Percentiles rank a stretch among this genome's conserved stretches.
Conservation (phyloP, 2,329 filamentous ascomycete genomes). For the Periglandula ipomoeae region DNA sequence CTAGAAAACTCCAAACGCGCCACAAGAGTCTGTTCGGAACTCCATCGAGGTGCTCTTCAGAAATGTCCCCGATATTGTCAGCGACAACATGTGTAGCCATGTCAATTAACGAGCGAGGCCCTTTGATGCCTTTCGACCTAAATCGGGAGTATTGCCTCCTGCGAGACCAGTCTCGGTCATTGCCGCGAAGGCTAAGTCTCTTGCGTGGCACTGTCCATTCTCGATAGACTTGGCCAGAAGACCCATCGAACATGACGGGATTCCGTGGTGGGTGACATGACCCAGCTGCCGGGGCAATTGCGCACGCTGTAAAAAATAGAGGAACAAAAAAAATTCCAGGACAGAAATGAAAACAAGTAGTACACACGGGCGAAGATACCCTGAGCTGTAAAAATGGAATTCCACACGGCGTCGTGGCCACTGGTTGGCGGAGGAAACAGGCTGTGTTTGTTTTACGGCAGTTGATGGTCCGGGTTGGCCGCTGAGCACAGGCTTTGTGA, state of each 20-base stretch:
- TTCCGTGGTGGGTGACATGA: background rate
- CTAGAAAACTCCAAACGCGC: conserved; percentile 31
- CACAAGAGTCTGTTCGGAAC: conserved; percentile 26
- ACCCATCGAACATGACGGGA: conserved; percentile 23
- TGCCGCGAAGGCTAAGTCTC: conserved; percentile 12
- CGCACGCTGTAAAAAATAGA: background rate
- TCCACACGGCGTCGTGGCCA: no score
- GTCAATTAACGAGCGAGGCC: conserved; percentile 28
- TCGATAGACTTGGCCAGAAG: conserved; percentile 26
- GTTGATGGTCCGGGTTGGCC: no score
- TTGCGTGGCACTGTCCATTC: conserved; percentile 26
- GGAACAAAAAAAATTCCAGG: background rate
- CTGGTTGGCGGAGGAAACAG: no score
- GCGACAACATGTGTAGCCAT: conserved; percentile 29
- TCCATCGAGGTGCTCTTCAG: conserved; percentile 22
- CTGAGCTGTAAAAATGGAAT: no score
- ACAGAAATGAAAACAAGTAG: no score
- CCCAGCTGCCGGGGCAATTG: background rate
- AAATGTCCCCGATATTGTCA: conserved; percentile 26
- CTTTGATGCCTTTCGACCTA: conserved; percentile 18
- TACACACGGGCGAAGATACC: no score
- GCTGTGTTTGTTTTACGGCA: no score
- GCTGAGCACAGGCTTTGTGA: no score
- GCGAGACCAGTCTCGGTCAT: conserved; percentile 27
- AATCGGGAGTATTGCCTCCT: conserved; percentile 19